These are phyloP conservation scores for Colletotrichum karsti DNA, from an alignment of 2,329 filamentous ascomycete species.

Conservation along the genomic window DNA sequence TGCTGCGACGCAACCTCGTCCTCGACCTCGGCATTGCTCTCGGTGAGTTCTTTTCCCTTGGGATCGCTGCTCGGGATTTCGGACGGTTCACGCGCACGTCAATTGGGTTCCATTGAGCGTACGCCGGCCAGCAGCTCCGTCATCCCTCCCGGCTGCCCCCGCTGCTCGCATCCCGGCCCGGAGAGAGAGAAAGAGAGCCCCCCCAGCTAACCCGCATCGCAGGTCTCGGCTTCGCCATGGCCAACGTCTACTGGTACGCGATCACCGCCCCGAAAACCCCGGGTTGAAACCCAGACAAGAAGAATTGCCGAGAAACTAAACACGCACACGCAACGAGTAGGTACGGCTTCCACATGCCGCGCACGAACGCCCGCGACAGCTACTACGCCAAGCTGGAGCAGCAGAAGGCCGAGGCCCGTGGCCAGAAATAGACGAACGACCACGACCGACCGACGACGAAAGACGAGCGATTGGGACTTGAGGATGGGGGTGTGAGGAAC, in stretches of 20 bases:
- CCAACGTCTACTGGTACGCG: constrained; percentile 66
- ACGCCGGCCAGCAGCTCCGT: background rate
- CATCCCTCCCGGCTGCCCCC: too few species aligned
- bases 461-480: too few species aligned
- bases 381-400: constrained; percentile 68
- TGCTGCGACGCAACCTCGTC: constrained; percentile 68
- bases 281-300: background rate
- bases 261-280: background rate
- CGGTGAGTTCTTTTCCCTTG: constrained; percentile 50
- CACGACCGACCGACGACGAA: background rate
- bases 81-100: background rate
- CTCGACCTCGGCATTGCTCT: constrained; percentile 64
- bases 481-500: too few species aligned
- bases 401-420: constrained; percentile 53
- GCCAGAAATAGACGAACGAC: constrained; percentile 36
- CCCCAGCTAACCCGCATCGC: constrained; percentile 41
- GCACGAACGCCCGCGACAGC: constrained; percentile 65
- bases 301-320: background rate
- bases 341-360: constrained; percentile 71
- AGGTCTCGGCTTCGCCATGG: constrained; percentile 64
- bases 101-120: background rate
- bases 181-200: too few species aligned
- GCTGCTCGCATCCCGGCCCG: background rate
- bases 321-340: constrained; percentile 48
- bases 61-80: background rate